These are phyloP conservation scores for Rhizopus microsporus DNA, from an alignment of 371 early-diverging fungal genomes.

Conservation along the genomic window DNA sequence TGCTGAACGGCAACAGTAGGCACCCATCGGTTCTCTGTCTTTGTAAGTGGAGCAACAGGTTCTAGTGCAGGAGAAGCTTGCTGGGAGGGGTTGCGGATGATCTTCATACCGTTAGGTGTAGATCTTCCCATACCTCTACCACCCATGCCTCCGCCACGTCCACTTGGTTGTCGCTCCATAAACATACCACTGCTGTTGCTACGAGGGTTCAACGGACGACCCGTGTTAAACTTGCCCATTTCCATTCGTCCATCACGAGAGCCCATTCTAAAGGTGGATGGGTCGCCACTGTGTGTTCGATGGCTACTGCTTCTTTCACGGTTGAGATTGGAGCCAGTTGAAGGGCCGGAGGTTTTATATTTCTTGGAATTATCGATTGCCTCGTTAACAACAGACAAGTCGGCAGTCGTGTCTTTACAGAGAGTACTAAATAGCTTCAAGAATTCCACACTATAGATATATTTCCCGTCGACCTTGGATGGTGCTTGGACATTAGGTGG, in stretches of 20 bases:
- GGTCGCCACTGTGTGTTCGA: constrained; percentile 41
- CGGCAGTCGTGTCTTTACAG: constrained; percentile 66
- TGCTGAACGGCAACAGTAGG: constrained; percentile 51
- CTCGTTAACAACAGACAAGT: constrained; percentile 34
- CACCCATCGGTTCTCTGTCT: constrained; percentile 84
- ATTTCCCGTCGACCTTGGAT: constrained; percentile 43
- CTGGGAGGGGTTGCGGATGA: constrained; percentile 40
- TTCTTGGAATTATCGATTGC: background rate
- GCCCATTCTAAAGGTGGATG: constrained; percentile 49
- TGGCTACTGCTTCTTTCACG: constrained; percentile 49
- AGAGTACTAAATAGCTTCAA: constrained; percentile 74
- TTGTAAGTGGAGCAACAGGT: constrained; percentile 73
- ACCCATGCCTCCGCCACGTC: constrained; percentile 44
- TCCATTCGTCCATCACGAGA: constrained; percentile 44
- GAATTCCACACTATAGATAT: constrained; percentile 70
- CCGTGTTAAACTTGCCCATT: constrained; percentile 57
- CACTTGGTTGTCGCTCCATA: constrained; percentile 37
- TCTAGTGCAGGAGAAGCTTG: constrained; percentile 50
- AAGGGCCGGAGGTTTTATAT: background rate
- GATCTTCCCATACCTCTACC: constrained; percentile 46
- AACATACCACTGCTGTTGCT: constrained; percentile 42
- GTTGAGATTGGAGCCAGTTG: background rate
- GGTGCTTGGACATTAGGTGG: constrained; percentile 46
- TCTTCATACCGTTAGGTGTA: constrained; percentile 26
- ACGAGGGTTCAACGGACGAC: constrained; percentile 47